Base-by-base conservation (phyloP, 2,329 filamentous ascomycete genomes). In the Penicillium crustosum region DNA sequence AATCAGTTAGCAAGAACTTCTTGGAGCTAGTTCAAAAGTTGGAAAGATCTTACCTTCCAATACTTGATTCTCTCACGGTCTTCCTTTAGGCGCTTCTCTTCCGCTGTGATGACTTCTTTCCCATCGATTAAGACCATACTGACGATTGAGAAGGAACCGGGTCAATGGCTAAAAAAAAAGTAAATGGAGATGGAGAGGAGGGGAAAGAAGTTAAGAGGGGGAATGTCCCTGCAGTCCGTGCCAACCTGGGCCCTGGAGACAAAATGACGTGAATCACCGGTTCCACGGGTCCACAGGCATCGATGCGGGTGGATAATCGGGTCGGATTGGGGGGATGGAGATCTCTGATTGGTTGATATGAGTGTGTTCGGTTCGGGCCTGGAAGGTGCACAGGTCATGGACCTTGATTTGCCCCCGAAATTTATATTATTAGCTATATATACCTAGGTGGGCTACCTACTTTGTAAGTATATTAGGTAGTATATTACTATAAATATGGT, bases 51-150 rank as follows among this genome's bases (percentile, higher is more conserved):
- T 86, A 89, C 91, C 85, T 97, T 97, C 93, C 93, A 97, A 81
- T 97, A 97, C 75, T 91, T 93, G 64, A 79, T 84, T 63, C 88
- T 88, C 64, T 93, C 86, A 59, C 87, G 86, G 77, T 97, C 93
- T 72, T 96, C 86, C 72, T 89, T 89, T 67, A 97, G 83, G 49
- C 94, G 89, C 76, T 89, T 89, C 82, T 97, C 93, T 79, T 97
- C 93, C 76, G 90, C 88, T 60, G 89, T 92, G 72, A 93, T 83
- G 76, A 91, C 93, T 73, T 94, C 90, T 77, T 94, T 86, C 71
- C 89, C 86, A 77, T 96, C 91, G 72, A 94, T 88, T 71, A 95
- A 84, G 73, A 96, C 93, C 93, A 97, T 97, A 63, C 59, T 64
- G 27, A 23, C 49, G n/a, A 63, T 57, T 55, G 48, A 23, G 3